phyloP scores from a whole-genome alignment of 176 grass and related monocot genomes.

The Aegilops umbellulata region DNA sequence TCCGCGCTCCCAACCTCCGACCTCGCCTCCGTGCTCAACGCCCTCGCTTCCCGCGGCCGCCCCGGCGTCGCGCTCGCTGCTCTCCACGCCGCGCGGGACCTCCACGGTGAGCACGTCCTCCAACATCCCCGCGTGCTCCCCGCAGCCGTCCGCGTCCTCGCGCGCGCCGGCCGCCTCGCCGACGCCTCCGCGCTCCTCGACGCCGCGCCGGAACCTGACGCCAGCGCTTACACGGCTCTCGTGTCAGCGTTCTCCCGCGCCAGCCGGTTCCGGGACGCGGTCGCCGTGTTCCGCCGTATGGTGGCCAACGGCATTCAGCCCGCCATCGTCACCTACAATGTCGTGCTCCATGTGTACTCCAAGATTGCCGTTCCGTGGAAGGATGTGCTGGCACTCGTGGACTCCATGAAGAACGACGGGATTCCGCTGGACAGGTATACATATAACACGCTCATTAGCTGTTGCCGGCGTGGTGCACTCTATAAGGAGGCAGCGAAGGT shows the following conservation, averaged over 20 bases:
- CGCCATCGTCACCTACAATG: constrained; percentile 81
- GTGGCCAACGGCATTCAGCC: constrained; percentile 48
- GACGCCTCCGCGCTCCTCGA: constrained; percentile 58
- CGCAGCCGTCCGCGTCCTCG: constrained; percentile 54
- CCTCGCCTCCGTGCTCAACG: constrained; percentile 38
- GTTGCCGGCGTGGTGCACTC: constrained; percentile 63
- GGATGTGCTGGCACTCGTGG: constrained; percentile 58
- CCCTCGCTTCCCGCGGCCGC: constrained; percentile 52
- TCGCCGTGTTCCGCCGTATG: constrained; percentile 64
- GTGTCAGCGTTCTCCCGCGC: constrained; percentile 64
- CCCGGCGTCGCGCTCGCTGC: constrained; percentile 40
- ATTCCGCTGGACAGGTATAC: constrained; percentile 75
- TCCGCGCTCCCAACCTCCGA: constrained; percentile 44
- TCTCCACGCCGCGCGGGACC: constrained; percentile 55
- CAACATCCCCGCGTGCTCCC: constrained; percentile 51
- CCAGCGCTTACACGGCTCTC: constrained; percentile 64
- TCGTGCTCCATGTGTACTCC: constrained; percentile 83
- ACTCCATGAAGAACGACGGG: constrained; percentile 58
- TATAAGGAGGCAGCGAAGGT: constrained; percentile 56
- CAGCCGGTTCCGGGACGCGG: constrained; percentile 55
- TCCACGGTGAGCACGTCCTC: constrained; percentile 44
- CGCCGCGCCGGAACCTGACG: constrained; percentile 35
- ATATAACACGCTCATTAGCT: constrained; percentile 87
- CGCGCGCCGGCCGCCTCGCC: constrained; percentile 39
- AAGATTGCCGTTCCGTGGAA: constrained; percentile 76